Percentiles rank a stretch among this genome's conserved stretches.
phyloP scores from a whole-genome alignment of 2,329 filamentous ascomycete species.

The Leptographium wingfieldii region DNA sequence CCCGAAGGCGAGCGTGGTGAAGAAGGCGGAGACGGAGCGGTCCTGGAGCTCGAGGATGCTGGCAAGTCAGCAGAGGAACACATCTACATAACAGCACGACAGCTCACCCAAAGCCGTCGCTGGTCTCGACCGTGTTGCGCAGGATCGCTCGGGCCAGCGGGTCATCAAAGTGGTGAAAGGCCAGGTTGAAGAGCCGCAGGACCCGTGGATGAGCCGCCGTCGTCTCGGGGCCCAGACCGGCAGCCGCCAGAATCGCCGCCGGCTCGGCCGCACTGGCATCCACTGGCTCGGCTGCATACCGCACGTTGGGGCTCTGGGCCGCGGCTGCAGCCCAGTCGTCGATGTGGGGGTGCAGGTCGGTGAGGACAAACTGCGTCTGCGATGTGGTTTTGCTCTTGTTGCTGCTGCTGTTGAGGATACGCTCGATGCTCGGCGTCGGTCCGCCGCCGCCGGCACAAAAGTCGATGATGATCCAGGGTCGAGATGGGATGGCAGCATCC shows the following conservation, averaged over 20 bases:
- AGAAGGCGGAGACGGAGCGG: constrained; percentile 39
- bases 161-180: constrained; percentile 69
- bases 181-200: constrained; percentile 59
- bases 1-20: constrained; percentile 40
- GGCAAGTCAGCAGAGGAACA: neutral
- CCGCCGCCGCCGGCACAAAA: constrained; percentile 67
- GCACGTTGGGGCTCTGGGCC: constrained; percentile 40
- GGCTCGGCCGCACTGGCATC: constrained; percentile 51
- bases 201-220: constrained; percentile 17
- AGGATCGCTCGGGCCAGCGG: constrained; percentile 46
- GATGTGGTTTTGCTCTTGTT: neutral
- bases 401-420: constrained; percentile 38
- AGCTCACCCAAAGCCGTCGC: constrained; percentile 47
- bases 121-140: constrained; percentile 49
- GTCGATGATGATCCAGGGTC: constrained; percentile 52
- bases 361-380: constrained; percentile 43
- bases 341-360: constrained; percentile 53
- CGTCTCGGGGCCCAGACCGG: neutral
- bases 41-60: constrained; percentile 65
- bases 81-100: constrained; percentile 3
- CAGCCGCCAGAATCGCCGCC: constrained; percentile 25
- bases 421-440: constrained; percentile 53
- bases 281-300: constrained; percentile 46
- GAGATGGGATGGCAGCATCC: neutral
- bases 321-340: constrained; percentile 44